Base-by-base conservation (phyloP, 257 asterid species). In the Solanum bukasovii region DNA sequence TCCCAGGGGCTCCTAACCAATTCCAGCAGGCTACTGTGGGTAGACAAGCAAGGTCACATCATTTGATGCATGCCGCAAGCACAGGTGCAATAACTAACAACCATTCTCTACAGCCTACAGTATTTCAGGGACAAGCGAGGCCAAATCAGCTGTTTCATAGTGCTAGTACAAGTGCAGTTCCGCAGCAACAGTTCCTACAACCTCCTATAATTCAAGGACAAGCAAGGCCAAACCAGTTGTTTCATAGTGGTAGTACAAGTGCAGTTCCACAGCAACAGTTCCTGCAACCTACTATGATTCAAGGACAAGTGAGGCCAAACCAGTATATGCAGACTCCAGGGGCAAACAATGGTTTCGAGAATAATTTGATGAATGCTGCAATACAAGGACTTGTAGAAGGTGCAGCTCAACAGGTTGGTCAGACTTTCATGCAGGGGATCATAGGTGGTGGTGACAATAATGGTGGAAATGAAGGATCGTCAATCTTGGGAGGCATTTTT, bases 371-470 rank as follows among this genome's bases (percentile, higher is more conserved):
- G 85, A 81, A 46, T 81, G 70, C 70, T 18, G 85, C 85, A 49
- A 49, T 81, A 46, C 85, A 81, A 81, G 85, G 93, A 52, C 13
- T 92, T 40, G 93, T 91, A 63, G 93, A 90, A 82, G 94, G 95
- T 37, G 92, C 89, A 20, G 85, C 90, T 9, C 95, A 92, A 87
- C 92, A 75, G 81, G 89, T 90, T 13, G 95, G 93, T 14, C 93
- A 90, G 88, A 49, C 88, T 33, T 71, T 89, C 12, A 88, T 88
- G 87, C 91, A 92, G 72, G 90, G 90, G 35, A 77, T 91, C 52
- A 42, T 90, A 5, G 90, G 88, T 13, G 88, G 85, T 13, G 88
- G 84, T 25, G 83, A 52, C 7, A 88, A 77, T 5, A 56, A 85
- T 13, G 88, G 63, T 27, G 90, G 87, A 2, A 91, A 83, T 16